These are phyloP conservation scores for Dictyophora rubrovolvata DNA, from an alignment of 768 basidiomycete species.

Conservation along the genomic window DNA sequence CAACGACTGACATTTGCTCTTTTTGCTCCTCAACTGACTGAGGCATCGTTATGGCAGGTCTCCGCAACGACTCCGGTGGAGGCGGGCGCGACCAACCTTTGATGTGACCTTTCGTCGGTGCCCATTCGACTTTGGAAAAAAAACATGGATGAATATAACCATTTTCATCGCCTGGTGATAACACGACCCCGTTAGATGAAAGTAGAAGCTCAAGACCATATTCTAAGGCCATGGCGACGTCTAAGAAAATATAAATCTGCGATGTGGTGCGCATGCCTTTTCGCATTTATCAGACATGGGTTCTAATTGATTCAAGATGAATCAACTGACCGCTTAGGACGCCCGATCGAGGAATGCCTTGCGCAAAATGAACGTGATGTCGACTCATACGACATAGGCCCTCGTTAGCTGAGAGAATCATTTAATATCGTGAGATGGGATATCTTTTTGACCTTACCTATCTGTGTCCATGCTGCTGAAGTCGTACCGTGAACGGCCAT, in stretches of 20 bases:
- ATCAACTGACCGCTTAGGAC: constrained; percentile 62
- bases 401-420: constrained; percentile 36
- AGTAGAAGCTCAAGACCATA: constrained; percentile 66
- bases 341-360: constrained; percentile 53
- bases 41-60: neutral
- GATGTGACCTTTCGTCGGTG: constrained; percentile 6
- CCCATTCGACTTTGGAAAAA: constrained; percentile 58
- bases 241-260: constrained; percentile 72
- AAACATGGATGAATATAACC: constrained; percentile 54
- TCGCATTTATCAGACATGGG: constrained; percentile 8
- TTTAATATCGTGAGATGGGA: neutral
- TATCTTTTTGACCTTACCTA: constrained; percentile 35
- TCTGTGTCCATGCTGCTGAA: constrained; percentile 54
- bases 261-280: constrained; percentile 76
- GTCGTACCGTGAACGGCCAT: constrained; percentile 81
- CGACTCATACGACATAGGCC: constrained; percentile 80
- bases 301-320: neutral
- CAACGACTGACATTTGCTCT: neutral
- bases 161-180: constrained; percentile 63
- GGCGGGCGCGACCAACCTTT: neutral
- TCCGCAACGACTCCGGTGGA: neutral
- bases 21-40: neutral
- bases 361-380: constrained; percentile 90
- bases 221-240: constrained; percentile 59
- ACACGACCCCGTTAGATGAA: constrained; percentile 80